Conservation (phyloP, 805 yeast genomes). For the Grigorovia transvaalensis region DNA sequence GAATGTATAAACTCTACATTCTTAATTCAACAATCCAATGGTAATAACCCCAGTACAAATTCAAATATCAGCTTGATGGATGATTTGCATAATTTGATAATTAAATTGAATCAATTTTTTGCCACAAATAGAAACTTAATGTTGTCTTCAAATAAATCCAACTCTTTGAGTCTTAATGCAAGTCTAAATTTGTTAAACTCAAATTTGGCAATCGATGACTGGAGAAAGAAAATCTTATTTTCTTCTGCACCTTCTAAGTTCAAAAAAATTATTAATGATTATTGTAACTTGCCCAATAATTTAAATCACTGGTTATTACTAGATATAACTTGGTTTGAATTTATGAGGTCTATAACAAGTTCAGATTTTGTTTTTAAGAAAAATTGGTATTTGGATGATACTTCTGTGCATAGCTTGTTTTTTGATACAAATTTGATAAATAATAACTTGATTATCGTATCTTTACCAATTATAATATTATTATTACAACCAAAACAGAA, state of each 20-base stretch:
- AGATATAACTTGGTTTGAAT: constrained; percentile 21
- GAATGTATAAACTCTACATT: constrained; percentile 1
- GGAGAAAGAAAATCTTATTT: constrained; percentile 5
- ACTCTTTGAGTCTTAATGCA: not conserved
- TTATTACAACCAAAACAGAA: constrained; percentile 1
- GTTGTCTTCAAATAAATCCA: not conserved
- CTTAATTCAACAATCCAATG: not conserved
- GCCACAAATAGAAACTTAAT: not conserved
- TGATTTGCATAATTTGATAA: constrained; percentile 10
- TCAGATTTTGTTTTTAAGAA: constrained; percentile 5
- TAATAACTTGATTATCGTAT: constrained; percentile 14
- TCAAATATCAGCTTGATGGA: constrained; percentile 9
- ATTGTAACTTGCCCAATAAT: constrained; percentile 5
- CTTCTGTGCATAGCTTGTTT: not conserved
- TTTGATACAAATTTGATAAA: constrained; percentile 11
- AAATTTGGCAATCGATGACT: constrained; percentile 1
- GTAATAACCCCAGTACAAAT: constrained; percentile 1
- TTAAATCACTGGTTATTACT: constrained; percentile 17
- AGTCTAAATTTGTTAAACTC: not conserved
- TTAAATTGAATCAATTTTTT: constrained; percentile 7
- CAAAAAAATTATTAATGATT: constrained; percentile 4
- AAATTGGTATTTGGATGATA: constrained; percentile 2
- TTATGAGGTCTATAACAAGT: constrained; percentile 8
- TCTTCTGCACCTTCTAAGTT: constrained; percentile 7
- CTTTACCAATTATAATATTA: constrained; percentile 10